Evolutionary conservation across 768 basidiomycete genomes (phyloP).

Genomic region (Kwoniella bestiolae): DNA sequence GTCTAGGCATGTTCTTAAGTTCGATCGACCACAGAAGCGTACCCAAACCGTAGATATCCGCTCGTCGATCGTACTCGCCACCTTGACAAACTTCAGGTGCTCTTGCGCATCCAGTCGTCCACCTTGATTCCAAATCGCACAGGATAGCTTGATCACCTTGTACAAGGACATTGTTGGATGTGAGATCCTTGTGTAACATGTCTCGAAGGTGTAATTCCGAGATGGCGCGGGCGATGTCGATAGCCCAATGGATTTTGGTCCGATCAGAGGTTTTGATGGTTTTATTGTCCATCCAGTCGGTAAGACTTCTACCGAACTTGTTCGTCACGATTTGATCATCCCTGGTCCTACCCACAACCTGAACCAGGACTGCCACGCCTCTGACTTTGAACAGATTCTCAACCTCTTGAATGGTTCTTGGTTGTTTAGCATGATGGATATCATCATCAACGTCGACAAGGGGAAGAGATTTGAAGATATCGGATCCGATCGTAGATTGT

Average conservation of each 20-base stretch:
- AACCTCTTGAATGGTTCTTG: conserved; percentile 1
- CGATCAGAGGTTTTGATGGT: neutral
- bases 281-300: neutral
- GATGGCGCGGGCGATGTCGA: neutral
- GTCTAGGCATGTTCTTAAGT: conserved; percentile 6
- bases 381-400: neutral
- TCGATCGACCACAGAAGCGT: neutral
- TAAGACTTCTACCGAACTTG: neutral
- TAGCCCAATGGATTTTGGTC: neutral
- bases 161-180: neutral
- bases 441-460: neutral
- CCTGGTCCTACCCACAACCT: neutral
- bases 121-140: conserved; percentile 4
- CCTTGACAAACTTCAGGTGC: neutral
- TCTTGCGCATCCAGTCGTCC: neutral
- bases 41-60: conserved; percentile 1
- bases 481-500: neutral
- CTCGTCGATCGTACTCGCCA: neutral
- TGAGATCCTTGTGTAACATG: conserved; percentile 2
- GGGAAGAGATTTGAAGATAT: conserved; percentile 4
- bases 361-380: neutral
- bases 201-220: neutral
- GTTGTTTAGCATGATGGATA: neutral
- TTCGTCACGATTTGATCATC: neutral
- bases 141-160: neutral